These are phyloP conservation scores for Kwoniella botswanensis DNA, from an alignment of 768 basidiomycete genomes.

Conservation along the genomic window DNA sequence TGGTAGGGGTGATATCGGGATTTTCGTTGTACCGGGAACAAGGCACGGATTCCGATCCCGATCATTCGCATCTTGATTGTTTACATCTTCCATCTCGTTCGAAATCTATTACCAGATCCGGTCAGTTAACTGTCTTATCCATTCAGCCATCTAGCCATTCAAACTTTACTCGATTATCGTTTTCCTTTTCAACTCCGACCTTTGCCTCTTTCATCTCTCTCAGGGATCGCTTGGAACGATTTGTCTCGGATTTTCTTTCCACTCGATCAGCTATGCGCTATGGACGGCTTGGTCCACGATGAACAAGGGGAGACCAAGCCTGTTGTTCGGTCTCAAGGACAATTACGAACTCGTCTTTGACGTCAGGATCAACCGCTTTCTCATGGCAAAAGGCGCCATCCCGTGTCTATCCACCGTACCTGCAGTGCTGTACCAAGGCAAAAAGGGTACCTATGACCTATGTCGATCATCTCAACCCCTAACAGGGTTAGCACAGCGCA, in stretches of 20 bases:
- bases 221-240: not conserved
- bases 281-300: too few species aligned
- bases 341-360: not conserved
- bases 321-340: not conserved
- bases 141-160: not conserved
- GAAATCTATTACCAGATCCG: conserved; percentile 8
- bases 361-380: not conserved
- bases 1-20: not conserved
- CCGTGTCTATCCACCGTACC: not conserved
- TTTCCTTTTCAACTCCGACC: not conserved
- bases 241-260: conserved; percentile 10
- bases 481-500: not conserved
- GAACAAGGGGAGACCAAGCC: too few species aligned
- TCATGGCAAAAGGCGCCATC: not conserved
- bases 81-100: not conserved
- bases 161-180: conserved; percentile 12
- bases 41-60: conserved; percentile 8
- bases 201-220: not conserved
- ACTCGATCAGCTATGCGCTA: too few species aligned
- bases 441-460: too few species aligned
- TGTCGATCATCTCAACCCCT: not conserved
- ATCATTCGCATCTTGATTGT: not conserved
- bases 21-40: not conserved
- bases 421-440: too few species aligned
- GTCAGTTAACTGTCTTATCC: not conserved